Evolutionary conservation across 305 asterid genomes (phyloP).

Genomic region (Rubia occidens): DNA sequence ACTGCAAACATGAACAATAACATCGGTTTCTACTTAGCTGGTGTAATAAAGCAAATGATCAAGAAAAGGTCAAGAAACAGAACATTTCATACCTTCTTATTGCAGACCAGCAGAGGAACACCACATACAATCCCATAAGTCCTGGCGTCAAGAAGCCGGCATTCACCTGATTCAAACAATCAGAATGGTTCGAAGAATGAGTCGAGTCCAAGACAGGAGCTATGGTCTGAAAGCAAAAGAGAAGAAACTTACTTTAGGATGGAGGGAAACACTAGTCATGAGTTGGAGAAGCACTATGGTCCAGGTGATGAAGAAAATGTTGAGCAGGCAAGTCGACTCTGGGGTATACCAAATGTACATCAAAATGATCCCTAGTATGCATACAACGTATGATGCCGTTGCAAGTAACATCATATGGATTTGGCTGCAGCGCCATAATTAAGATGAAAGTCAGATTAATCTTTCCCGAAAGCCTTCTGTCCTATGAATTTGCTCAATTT

Average conservation of each 20-base stretch:
- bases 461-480: not conserved
- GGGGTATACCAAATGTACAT: slow-evolving; percentile 56
- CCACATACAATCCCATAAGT: slow-evolving; percentile 43
- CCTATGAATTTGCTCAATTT: not conserved
- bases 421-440: slow-evolving; percentile 26
- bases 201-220: not conserved
- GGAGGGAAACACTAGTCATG: slow-evolving; percentile 48
- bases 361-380: slow-evolving; percentile 42
- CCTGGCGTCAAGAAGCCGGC: slow-evolving; percentile 41
- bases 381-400: slow-evolving; percentile 33
- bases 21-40: not conserved
- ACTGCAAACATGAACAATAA: slow-evolving; percentile 18
- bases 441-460: not conserved
- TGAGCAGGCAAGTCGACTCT: slow-evolving; percentile 36
- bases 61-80: not conserved
- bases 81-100: slow-evolving; percentile 31
- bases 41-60: not conserved
- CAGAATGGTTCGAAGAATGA: not conserved
- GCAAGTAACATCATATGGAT: slow-evolving; percentile 39
- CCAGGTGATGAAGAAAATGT: slow-evolving; percentile 46
- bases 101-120: slow-evolving; percentile 56
- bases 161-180: slow-evolving; percentile 28
- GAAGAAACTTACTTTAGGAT: slow-evolving; percentile 30
- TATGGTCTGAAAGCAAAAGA: not conserved
- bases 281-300: slow-evolving; percentile 45